Evolutionary conservation across 768 basidiomycete genomes (phyloP).

Genomic region (Tulasnella calospora): DNA sequence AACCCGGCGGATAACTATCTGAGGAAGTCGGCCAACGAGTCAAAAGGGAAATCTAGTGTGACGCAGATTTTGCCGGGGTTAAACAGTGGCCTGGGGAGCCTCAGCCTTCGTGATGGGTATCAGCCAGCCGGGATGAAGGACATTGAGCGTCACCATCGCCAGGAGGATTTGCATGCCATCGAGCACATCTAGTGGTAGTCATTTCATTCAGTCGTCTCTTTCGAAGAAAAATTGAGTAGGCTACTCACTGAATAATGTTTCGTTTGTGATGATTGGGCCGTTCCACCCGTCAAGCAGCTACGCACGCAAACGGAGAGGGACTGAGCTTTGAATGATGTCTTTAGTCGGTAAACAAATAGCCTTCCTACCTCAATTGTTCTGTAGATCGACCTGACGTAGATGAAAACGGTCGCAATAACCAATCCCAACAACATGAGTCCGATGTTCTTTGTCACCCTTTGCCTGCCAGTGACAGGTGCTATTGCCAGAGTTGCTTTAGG

Average conservation of each 20-base stretch:
- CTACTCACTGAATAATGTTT: slow-evolving; percentile 48
- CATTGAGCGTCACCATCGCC: slow-evolving; percentile 45
- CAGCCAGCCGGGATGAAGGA: slow-evolving; percentile 46
- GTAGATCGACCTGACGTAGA: slow-evolving; percentile 44
- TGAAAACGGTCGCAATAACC: slow-evolving; percentile 37
- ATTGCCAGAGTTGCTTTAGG: no score
- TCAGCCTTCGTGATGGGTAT: slow-evolving; percentile 29
- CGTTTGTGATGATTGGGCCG: slow-evolving; percentile 48
- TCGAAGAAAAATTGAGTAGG: not conserved
- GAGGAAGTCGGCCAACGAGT: not conserved
- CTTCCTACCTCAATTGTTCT: slow-evolving; percentile 24
- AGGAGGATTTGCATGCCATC: slow-evolving; percentile 49
- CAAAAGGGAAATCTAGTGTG: not conserved
- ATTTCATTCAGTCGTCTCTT: not conserved
- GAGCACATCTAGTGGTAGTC: slow-evolving; percentile 41
- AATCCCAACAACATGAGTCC: slow-evolving; percentile 32
- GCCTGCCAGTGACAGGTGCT: not conserved
- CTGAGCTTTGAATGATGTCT: not conserved
- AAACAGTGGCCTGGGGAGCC: not conserved
- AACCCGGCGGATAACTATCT: not conserved
- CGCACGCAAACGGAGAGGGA: not conserved
- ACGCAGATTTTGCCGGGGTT: not conserved
- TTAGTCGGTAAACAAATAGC: not conserved
- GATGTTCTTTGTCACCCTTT: slow-evolving; percentile 21
- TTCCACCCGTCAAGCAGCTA: slow-evolving; percentile 47